phyloP scores from a whole-genome alignment of 1,139 yeast genomes.

The Pichia sp. region DNA sequence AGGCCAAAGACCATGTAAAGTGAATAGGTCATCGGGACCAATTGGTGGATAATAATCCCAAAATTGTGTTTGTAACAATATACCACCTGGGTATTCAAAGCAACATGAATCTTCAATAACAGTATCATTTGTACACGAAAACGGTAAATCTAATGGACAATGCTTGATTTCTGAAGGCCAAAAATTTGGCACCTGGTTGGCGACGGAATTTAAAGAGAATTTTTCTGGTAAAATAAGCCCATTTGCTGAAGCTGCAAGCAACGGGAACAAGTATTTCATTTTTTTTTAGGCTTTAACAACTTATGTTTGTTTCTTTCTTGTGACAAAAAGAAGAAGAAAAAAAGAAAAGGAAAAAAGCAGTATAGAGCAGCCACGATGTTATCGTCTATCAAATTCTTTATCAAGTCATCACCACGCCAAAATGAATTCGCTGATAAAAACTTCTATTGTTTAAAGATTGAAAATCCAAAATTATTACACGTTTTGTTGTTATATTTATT shows the following conservation, averaged over 20 bases:
- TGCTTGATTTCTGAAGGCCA: conserved; percentile 11
- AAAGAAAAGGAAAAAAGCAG: not conserved
- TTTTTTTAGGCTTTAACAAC: too few species aligned
- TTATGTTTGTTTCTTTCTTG: not conserved
- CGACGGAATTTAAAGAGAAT: not conserved
- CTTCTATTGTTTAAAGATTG: not conserved
- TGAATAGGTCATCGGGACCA: conserved; percentile 73
- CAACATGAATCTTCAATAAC: conserved; percentile 61
- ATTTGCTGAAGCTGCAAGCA: not conserved
- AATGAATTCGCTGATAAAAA: not conserved
- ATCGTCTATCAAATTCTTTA: not conserved
- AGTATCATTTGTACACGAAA: conserved; percentile 50
- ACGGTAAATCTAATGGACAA: conserved; percentile 65
- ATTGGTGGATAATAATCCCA: conserved; percentile 89
- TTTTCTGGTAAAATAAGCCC: not conserved
- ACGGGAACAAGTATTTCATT: not conserved
- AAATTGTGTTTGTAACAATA: conserved; percentile 79
- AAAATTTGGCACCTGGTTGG: not conserved
- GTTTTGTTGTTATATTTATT: not conserved
- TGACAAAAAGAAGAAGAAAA: not conserved
- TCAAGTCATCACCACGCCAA: not conserved
- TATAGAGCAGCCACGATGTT: not conserved
- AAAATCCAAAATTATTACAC: not conserved
- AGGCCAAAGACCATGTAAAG: conserved; percentile 84
- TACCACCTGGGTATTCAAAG: conserved; percentile 84